Base-by-base conservation (phyloP, 352 stramenopile species). In the Thraustochytrium striatum region DNA sequence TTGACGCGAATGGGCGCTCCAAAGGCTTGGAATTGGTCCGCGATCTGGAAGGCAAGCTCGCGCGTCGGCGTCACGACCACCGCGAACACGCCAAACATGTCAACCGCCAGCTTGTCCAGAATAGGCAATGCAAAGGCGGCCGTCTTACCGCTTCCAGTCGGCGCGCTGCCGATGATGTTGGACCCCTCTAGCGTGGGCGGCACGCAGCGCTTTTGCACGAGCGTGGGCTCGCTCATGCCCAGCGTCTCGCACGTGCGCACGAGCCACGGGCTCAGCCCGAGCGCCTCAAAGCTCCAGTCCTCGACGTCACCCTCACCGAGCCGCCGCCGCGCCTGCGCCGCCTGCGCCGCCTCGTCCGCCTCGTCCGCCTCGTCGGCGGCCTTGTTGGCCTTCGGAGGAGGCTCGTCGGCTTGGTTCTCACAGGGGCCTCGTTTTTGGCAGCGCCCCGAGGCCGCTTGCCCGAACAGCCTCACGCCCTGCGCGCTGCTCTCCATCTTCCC, bases 1-100 rank as follows among this genome's bases (percentile, higher is more conserved):
- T 87, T 87, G 79, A 93, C 88, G 25, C 89, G 91, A 82, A 95
- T 96, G n/a, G 90, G 88, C 0, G 83, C 84, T 3, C 91, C 91
- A 38, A 99, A 90, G 0, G 93, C 95, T 39, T 95, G 88, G 57
- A 99, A 95, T 84, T 98, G 94, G 78, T 99, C 95, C 47, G 92
- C 88, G 81, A 99, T 98, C 87, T 99, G 97, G 82, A 97, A 97
- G 25, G 95, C 96, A 11, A 99, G 87, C 87, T 99, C 97, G 25
- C 97, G 86, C 39, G 95, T 98, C 3, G 96, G 96, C 61, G 94
- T 97, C 36, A 99, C 83, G 57, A 99, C 90, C 21, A 99, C 85
- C 0, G 91, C 94, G 85, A 93, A 99, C 36, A 98, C 94, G 2
- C 95, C 94, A 62, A 87, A 89, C 69, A 70, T 61, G 59, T 86